Evolutionary conservation across 2,329 filamentous ascomycete genomes (phyloP).

Genomic region (Phaeoacremonium minimum): DNA sequence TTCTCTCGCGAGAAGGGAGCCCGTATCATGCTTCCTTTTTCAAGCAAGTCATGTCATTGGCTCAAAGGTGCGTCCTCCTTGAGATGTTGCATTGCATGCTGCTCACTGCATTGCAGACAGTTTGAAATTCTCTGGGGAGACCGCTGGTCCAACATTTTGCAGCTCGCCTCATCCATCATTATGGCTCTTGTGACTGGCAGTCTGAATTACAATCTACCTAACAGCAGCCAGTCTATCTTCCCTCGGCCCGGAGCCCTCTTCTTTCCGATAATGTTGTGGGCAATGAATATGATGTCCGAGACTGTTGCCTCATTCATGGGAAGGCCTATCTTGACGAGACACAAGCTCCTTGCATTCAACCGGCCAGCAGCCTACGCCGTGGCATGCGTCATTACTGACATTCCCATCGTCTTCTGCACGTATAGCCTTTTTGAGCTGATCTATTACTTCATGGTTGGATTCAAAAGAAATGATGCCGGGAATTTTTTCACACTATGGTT

Average conservation of each 20-base stretch:
- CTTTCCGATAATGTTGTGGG: background rate
- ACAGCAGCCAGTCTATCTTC: background rate
- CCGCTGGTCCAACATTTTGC: background rate
- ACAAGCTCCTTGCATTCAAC: background rate
- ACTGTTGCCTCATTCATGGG: background rate
- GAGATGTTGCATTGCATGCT: background rate
- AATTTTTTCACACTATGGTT: slow-evolving; percentile 3
- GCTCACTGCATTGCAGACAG: slow-evolving; percentile 1
- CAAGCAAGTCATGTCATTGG: background rate
- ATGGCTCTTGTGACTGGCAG: background rate
- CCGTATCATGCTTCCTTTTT: background rate
- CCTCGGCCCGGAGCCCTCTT: background rate
- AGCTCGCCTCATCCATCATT: background rate
- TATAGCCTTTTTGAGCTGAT: background rate
- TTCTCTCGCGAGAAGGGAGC: background rate
- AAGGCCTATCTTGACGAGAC: background rate
- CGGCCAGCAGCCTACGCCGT: background rate
- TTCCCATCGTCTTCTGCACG: background rate
- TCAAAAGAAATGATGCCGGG: background rate
- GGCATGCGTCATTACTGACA: background rate
- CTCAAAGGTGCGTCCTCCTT: background rate
- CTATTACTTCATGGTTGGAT: background rate
- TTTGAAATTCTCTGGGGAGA: slow-evolving; percentile 1
- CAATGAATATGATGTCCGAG: background rate
- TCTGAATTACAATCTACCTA: background rate